Percentiles rank a stretch among this genome's conserved stretches.
Conservation (phyloP, 768 basidiomycete species). For the Zangia roseola region DNA sequence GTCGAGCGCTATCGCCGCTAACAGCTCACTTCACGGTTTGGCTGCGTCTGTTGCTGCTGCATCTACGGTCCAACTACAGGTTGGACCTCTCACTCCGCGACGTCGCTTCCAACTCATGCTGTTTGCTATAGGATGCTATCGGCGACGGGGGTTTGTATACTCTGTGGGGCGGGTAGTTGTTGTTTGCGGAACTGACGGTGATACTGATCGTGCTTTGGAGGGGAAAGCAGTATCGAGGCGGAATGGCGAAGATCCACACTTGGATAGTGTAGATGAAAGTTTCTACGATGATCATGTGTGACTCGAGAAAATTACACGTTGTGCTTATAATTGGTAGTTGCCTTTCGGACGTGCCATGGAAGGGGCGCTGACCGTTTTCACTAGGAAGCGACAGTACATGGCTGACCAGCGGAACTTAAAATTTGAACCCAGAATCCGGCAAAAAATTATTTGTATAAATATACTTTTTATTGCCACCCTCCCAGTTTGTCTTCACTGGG, state of each 20-base stretch:
- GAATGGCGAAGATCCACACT: conserved; percentile 34
- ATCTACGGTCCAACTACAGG: conserved; percentile 72
- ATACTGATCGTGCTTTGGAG: conserved; percentile 61
- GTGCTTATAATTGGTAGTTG: no score
- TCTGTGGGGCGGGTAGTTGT: conserved; percentile 58
- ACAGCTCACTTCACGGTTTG: conserved; percentile 71
- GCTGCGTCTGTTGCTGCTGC: conserved; percentile 70
- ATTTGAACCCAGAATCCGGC: no score
- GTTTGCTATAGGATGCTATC: conserved; percentile 49
- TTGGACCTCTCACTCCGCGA: not conserved
- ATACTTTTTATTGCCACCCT: no score
- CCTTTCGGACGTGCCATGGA: no score
- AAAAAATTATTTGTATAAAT: no score
- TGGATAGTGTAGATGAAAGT: no score
- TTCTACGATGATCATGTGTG: no score
- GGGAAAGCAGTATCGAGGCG: conserved; percentile 50
- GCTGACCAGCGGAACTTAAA: no score
- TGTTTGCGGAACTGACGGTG: conserved; percentile 50
- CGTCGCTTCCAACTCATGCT: not conserved
- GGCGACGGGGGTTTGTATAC: conserved; percentile 85
- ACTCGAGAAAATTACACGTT: no score
- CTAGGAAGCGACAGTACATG: no score
- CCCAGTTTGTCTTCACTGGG: no score
- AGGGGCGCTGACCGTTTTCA: no score
- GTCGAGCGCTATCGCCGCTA: conserved; percentile 72